Percentiles rank a stretch among this genome's conserved stretches.
phyloP scores from a whole-genome alignment of 2,329 filamentous ascomycete genomes.

The Cordyceps sp. region DNA sequence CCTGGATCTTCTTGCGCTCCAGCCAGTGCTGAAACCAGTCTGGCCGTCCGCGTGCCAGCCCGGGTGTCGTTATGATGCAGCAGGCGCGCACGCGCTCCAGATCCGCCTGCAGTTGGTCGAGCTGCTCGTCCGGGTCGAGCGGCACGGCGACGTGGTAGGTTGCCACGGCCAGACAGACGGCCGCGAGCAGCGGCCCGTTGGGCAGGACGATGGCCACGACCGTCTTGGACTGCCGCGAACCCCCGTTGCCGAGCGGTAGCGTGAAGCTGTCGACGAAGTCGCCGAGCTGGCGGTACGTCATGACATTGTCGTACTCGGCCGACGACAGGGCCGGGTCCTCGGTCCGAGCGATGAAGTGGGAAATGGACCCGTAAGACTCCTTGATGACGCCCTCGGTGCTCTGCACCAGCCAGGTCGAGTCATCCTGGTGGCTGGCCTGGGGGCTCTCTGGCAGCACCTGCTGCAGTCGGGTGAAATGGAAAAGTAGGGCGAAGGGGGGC shows the following conservation, averaged over 20 bases:
- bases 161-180: slow-evolving; percentile 6
- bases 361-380: slow-evolving; percentile 1
- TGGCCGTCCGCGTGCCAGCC: not conserved
- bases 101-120: slow-evolving; percentile 6
- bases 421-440: slow-evolving; percentile 1
- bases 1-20: not conserved
- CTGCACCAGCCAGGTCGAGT: slow-evolving; percentile 1
- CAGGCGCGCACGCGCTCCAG: slow-evolving; percentile 1
- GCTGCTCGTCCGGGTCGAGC: slow-evolving; percentile 4
- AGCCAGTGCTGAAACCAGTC: not conserved
- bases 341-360: not conserved
- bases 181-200: slow-evolving; percentile 6
- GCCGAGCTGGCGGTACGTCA: slow-evolving; percentile 1
- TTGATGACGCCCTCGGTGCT: slow-evolving; percentile 1
- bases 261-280: slow-evolving; percentile 1
- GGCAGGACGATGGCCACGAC: slow-evolving; percentile 5
- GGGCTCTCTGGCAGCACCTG: not conserved
- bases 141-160: slow-evolving; percentile 6
- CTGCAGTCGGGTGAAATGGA: slow-evolving; percentile 1
- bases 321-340: slow-evolving; percentile 1
- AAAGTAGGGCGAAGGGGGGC: slow-evolving; percentile 1
- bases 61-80: slow-evolving; percentile 1
- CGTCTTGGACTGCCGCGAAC: not conserved
- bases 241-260: not conserved
- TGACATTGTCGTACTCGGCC: not conserved